Base-by-base conservation (phyloP, 1,284 basidiomycete species). In the Austroboletus novae-zelandiae region DNA sequence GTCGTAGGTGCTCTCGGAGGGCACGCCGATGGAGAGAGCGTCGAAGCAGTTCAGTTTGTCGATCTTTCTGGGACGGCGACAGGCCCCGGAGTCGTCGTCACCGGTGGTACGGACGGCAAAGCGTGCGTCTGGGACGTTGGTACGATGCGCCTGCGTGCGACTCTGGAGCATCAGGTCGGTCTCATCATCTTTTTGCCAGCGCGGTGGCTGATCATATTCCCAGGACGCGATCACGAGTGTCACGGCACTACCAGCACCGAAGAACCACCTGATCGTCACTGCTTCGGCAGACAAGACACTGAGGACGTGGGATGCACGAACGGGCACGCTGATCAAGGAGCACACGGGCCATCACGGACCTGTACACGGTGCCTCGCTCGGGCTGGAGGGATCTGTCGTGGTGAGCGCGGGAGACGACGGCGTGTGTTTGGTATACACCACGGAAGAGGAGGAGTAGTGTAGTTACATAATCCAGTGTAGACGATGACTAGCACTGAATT, bases 71-170 rank as follows among this genome's bases (percentile, higher is more conserved):
- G 82, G 37, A 77, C 69, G 11, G 77, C 66, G 42, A 74, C 68
- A 40, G 84, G 77, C 7, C 78, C 78, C 42, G 85, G 70, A 11
- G 81, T 91, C 14, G 89, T 89, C 27, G 84, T 94, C 1, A 94
- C 91, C 1, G 94, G 90, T 9, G 94, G 83, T 2, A 98, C 95
- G 9, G 97, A 99, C 66, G 94, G 95, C 0, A 94, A 91, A 68
- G 89, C 87, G 25, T 92, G 90, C 63, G 86, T 98, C 40, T 98
- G 94, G 94, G 96, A 99, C 71, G 76, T 96, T 36, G 80, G 80
- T 43, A 93, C 91, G 13, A 90, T 89, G 76, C 79, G 89, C 53
- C 68, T 94, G 43, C 81, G 94, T 51, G 79, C 86, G 20, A 91
- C 90, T 29, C 73, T 94, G 8, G 76, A 87, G 55, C 93, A 96